Evolutionary conservation across 2,329 filamentous ascomycete species (phyloP).

Genomic region (Clarireedia hainanense): DNA sequence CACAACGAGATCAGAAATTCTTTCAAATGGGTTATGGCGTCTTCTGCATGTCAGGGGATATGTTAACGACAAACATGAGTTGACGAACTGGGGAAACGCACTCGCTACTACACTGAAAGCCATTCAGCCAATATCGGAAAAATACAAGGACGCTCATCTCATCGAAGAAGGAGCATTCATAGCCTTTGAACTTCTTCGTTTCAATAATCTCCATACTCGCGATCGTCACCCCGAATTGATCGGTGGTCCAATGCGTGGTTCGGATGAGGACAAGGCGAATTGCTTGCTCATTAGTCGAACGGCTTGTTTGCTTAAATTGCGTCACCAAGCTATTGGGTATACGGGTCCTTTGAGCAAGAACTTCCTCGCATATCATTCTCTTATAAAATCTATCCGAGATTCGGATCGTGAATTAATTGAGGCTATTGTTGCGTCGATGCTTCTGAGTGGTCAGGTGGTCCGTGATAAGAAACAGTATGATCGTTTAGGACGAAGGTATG

Average conservation of each 20-base stretch:
- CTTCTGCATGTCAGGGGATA: slow-evolving; percentile 88
- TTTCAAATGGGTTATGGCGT: slow-evolving; percentile 72
- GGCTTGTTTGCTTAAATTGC: slow-evolving; percentile 72
- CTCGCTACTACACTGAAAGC: slow-evolving; percentile 61
- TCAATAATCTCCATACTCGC: slow-evolving; percentile 68
- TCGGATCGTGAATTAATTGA: slow-evolving; percentile 78
- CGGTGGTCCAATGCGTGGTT: slow-evolving; percentile 47
- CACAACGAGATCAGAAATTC: slow-evolving; percentile 61
- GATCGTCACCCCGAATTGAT: slow-evolving; percentile 48
- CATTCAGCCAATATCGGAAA: slow-evolving; percentile 45
- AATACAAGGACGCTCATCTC: slow-evolving; percentile 33
- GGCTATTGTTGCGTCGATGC: slow-evolving; percentile 69
- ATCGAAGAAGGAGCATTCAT: slow-evolving; percentile 74
- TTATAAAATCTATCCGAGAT: slow-evolving; percentile 71
- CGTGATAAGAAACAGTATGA: slow-evolving; percentile 54
- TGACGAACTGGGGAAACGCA: slow-evolving; percentile 79
- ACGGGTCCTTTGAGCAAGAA: slow-evolving; percentile 90
- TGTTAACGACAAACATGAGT: slow-evolving; percentile 65
- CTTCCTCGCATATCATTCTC: slow-evolving; percentile 75
- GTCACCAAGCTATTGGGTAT: slow-evolving; percentile 81
- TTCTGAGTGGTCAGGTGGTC: slow-evolving; percentile 71
- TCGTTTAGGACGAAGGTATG: slow-evolving; percentile 65
- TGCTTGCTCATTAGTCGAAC: slow-evolving; percentile 80
- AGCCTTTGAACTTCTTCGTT: slow-evolving; percentile 75
- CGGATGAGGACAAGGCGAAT: slow-evolving; percentile 67